Base-by-base conservation (phyloP, 2,329 filamentous ascomycete species). In the Cordyceps fumosorosea region DNA sequence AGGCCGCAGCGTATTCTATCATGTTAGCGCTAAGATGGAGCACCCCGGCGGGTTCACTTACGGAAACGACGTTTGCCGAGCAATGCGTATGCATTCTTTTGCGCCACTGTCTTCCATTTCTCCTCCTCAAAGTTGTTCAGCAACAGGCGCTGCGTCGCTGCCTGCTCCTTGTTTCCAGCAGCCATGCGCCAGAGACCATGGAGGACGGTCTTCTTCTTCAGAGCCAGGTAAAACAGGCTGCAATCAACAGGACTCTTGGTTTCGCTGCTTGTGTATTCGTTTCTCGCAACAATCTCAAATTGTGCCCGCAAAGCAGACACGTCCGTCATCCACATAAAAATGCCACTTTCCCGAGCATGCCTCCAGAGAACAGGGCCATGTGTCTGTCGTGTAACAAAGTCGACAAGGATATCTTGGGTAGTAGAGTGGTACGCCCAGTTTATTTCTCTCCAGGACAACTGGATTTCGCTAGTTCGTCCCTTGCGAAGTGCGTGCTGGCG, bases 1-100 rank as follows among this genome's bases (percentile, higher is more conserved):
- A 99, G 0, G 95, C 90, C 0, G 93, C 95, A 3, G 95, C 93
- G 70, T 99, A 99, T 75, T 91, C 91, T 91, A 60, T 58, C 22
- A 1, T 80, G 66, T 72, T 47, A 76, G 70, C 56, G 51, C 45
- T 32, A 32, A 8, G 12, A 44, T 14, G 40, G 12, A n/a, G 22
- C 14, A 47, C 10, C 7, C 3, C 11, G 22, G 8, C n/a, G 24
- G 20, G 3, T 40, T 45, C 14, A 70, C 81, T 71, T 74, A 91
- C 89, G 85, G 72, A 97, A 97, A 56, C 95, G 83, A 51, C 91
- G 84, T 75, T 92, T 96, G 66, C 93, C 95, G 71, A 99, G 87
- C 60, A 99, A 76, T 3, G 95, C 93, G 75, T 97, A 99, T 0
- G 95, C 95, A 72, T 99, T 99, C 76, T 99, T 99, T 64, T 96